Evolutionary conservation across 306 rosid species (phyloP).

Genomic region (Prunus dulcis): DNA sequence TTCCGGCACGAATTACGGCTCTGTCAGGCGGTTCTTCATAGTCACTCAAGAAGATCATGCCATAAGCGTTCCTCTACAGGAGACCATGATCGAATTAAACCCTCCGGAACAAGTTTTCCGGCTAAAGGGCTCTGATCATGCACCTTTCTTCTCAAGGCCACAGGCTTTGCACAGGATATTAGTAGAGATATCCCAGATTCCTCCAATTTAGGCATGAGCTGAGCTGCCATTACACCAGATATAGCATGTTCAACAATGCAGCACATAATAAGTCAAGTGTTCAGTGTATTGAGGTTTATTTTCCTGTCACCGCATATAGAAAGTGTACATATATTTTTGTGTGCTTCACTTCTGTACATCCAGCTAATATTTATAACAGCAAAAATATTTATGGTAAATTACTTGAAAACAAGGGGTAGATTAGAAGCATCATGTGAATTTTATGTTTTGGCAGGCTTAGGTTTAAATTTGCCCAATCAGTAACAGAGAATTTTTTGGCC

Average conservation of each 20-base stretch:
- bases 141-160: constrained; percentile 81
- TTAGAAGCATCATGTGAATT: neutral
- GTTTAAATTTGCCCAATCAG: too few species aligned
- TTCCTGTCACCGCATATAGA: neutral
- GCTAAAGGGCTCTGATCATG: constrained; percentile 72
- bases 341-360: too few species aligned
- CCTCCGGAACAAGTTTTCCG: constrained; percentile 59
- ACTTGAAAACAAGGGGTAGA: neutral
- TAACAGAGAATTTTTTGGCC: too few species aligned
- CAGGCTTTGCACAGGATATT: constrained; percentile 73
- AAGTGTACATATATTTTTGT: neutral
- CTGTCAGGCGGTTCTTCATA: constrained; percentile 60
- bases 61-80: constrained; percentile 52
- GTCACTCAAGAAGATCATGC: constrained; percentile 75
- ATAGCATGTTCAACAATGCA: neutral
- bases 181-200: constrained; percentile 52
- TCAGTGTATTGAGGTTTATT: neutral
- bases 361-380: neutral
- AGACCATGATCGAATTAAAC: constrained; percentile 48
- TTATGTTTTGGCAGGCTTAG: too few species aligned
- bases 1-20: constrained; percentile 56
- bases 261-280: too few species aligned
- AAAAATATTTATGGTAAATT: neutral
- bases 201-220: constrained; percentile 10
- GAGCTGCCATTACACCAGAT: neutral